Evolutionary conservation across 31 red algal species (phyloP).

Genomic region (Endocladia muricata): DNA sequence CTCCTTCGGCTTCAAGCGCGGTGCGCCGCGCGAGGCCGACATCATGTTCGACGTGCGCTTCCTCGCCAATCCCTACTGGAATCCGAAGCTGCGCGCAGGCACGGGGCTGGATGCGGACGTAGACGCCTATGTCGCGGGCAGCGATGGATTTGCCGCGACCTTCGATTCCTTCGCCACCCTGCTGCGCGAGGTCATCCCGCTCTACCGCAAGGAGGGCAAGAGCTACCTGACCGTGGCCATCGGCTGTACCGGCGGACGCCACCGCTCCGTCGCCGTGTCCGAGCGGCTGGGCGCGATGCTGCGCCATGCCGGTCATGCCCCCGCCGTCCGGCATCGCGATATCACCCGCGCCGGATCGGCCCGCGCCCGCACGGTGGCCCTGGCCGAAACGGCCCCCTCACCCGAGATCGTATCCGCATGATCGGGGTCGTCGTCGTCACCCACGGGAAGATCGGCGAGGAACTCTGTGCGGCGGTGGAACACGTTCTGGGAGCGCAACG

Average conservation of each 20-base stretch:
- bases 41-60: not conserved
- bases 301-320: not conserved
- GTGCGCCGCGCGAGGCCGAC: not conserved
- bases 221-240: not conserved
- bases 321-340: not conserved
- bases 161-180: not conserved
- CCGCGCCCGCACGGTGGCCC: no score
- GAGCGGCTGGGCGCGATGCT: not conserved
- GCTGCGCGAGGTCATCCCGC: not conserved
- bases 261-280: not conserved
- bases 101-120: not conserved
- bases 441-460: no score
- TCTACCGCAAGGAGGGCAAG: not conserved
- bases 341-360: no score
- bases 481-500: no score
- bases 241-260: not conserved
- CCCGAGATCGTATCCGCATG: no score
- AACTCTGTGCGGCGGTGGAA: no score
- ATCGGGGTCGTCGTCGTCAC: no score
- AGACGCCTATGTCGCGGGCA: not conserved
- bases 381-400: no score
- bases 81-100: not conserved
- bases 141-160: not conserved
- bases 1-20: not conserved
- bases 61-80: not conserved